These are phyloP conservation scores for Vigna unguiculata DNA, from an alignment of 306 rosid species.

Conservation along the genomic window DNA sequence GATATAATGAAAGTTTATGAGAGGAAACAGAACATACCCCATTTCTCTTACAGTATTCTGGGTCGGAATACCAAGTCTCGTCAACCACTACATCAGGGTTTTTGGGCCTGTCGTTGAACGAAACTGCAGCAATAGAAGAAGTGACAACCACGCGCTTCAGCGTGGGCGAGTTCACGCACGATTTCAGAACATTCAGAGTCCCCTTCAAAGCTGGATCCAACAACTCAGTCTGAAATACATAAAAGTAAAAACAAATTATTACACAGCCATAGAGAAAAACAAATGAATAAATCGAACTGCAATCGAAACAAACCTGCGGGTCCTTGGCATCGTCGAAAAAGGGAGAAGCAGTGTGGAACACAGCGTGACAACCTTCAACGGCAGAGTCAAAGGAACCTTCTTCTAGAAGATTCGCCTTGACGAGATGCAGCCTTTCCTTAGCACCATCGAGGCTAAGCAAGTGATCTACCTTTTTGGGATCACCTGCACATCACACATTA, in stretches of 20 bases:
- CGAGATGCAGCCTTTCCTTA: constrained; percentile 52
- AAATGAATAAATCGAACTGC: not conserved
- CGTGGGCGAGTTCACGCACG: constrained; percentile 44
- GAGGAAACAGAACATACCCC: constrained; percentile 30
- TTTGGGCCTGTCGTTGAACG: constrained; percentile 36
- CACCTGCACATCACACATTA: constrained; percentile 32
- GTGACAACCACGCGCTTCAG: constrained; percentile 47
- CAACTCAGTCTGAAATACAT: constrained; percentile 40
- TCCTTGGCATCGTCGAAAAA: constrained; percentile 6
- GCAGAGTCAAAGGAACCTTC: constrained; percentile 46
- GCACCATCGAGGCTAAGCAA: constrained; percentile 58
- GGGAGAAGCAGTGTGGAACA: constrained; percentile 61
- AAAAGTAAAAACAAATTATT: not conserved
- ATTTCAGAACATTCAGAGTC: constrained; percentile 50
- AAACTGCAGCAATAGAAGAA: constrained; percentile 36
- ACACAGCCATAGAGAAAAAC: not conserved
- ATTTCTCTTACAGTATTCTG: constrained; percentile 19
- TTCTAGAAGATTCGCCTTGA: constrained; percentile 49
- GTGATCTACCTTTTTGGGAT: constrained; percentile 49
- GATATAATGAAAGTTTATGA: too few species aligned
- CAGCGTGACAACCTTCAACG: constrained; percentile 55
- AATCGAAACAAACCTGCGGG: constrained; percentile 50
- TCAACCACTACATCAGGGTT: constrained; percentile 44
- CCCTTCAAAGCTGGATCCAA: constrained; percentile 50
- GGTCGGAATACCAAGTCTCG: constrained; percentile 52